Percentiles rank a stretch among this genome's conserved stretches.
These are phyloP conservation scores for Tetraselmis striata DNA, from an alignment of 139 green algal genomes.

Conservation along the genomic window DNA sequence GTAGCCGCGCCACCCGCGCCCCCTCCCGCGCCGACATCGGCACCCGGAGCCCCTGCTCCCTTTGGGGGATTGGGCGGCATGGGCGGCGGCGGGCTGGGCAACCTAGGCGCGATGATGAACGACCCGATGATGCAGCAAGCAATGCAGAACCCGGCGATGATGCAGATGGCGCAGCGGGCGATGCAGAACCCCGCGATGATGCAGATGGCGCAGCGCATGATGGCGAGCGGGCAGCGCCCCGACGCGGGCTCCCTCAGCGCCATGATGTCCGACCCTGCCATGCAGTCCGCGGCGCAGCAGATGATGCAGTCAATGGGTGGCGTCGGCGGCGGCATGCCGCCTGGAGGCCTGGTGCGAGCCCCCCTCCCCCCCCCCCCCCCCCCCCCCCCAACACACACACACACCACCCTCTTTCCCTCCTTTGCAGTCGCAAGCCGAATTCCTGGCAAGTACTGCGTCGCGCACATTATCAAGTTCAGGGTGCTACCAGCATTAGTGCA, in stretches of 20 bases:
- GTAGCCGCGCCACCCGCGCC: too few relatives aligned
- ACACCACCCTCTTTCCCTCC: too few relatives aligned
- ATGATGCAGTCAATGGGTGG: not conserved
- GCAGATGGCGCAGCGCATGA: not conserved
- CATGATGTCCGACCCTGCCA: not conserved
- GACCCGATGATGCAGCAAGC: not conserved
- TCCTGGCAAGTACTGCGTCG: too few relatives aligned
- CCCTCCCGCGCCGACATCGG: not conserved
- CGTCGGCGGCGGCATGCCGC: not conserved
- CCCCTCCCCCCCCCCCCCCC: not conserved
- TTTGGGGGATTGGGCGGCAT: not conserved
- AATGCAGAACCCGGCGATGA: slow-evolving; percentile 32
- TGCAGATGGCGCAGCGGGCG: not conserved
- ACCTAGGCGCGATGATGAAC: too few relatives aligned
- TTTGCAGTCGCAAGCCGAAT: too few relatives aligned
- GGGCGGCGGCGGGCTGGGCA: too few relatives aligned
- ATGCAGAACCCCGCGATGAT: not conserved
- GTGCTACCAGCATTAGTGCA: too few relatives aligned
- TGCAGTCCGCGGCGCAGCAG: not conserved
- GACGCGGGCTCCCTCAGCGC: not conserved
- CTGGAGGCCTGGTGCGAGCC: not conserved
- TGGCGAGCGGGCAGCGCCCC: not conserved
- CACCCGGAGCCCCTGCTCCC: not conserved
- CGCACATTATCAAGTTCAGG: too few relatives aligned
- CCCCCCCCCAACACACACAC: not conserved